These are phyloP conservation scores for Quercus bicolor DNA, from an alignment of 306 rosid genomes.

Conservation along the genomic window DNA sequence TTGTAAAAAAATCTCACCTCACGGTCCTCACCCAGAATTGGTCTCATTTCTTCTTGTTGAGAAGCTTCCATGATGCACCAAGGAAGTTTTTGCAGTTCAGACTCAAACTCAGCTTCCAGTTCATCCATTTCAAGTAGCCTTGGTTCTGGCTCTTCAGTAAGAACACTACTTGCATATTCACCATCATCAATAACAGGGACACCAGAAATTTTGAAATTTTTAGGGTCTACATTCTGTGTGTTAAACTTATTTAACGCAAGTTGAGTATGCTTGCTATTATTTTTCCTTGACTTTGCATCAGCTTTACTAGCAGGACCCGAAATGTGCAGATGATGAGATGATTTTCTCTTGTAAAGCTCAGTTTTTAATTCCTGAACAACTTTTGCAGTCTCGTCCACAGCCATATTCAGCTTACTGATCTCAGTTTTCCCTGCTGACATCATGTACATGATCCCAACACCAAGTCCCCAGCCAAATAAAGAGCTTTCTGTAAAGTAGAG, in stretches of 20 bases:
- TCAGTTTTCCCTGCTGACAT: constrained; percentile 67
- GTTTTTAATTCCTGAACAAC: constrained; percentile 53
- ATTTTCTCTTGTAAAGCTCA: constrained; percentile 53
- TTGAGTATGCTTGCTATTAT: constrained; percentile 20
- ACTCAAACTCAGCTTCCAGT: constrained; percentile 72
- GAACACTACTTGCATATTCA: constrained; percentile 61
- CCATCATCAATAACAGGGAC: constrained; percentile 33
- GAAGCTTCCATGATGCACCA: constrained; percentile 43
- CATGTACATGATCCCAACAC: constrained; percentile 64
- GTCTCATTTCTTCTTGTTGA: constrained; percentile 23
- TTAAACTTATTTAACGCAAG: constrained; percentile 20
- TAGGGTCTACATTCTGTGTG: constrained; percentile 8
- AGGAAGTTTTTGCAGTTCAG: constrained; percentile 70
- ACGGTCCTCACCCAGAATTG: constrained; percentile 7
- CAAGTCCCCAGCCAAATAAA: constrained; percentile 58
- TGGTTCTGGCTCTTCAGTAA: constrained; percentile 60
- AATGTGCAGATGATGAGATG: constrained; percentile 18
- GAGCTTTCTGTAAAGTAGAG: constrained; percentile 39
- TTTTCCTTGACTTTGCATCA: constrained; percentile 11
- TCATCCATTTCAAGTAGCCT: constrained; percentile 50
- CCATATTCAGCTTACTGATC: constrained; percentile 45
- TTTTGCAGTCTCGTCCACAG: constrained; percentile 51
- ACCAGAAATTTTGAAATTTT: constrained; percentile 19
- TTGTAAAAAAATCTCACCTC: constrained; percentile 38
- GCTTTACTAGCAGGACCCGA: constrained; percentile 24